Conservation (phyloP, 148 eudicot genomes). For the Simmondsia chinensis region DNA sequence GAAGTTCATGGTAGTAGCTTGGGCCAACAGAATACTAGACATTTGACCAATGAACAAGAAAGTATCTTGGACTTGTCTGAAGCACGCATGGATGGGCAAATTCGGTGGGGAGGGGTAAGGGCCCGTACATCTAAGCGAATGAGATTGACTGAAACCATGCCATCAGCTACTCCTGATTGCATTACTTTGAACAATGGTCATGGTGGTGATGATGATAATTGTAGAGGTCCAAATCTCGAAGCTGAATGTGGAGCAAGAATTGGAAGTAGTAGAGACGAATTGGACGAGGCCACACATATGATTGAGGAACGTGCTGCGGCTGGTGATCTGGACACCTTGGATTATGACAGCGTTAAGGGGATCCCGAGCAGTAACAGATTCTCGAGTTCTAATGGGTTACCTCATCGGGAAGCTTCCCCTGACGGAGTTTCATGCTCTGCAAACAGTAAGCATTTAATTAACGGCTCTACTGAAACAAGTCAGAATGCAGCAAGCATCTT, state of each 20-base stretch:
- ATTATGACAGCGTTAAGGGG: slow-evolving; percentile 10
- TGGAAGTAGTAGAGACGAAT: slow-evolving; percentile 9
- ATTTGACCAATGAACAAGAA: slow-evolving; percentile 14
- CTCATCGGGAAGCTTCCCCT: slow-evolving; percentile 16
- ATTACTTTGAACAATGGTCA: slow-evolving; percentile 16
- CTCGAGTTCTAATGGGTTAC: slow-evolving; percentile 16
- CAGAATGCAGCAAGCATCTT: slow-evolving; percentile 12
- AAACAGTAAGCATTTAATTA: slow-evolving; percentile 11
- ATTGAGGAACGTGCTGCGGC: slow-evolving; percentile 10
- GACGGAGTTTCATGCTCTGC: slow-evolving; percentile 15
- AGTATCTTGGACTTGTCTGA: slow-evolving; percentile 31
- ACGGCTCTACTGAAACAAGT: slow-evolving; percentile 14
- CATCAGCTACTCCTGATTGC: slow-evolving; percentile 22
- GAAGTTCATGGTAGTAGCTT: slow-evolving; percentile 17
- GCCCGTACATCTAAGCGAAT: slow-evolving; percentile 70
- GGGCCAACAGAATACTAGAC: slow-evolving; percentile 6
- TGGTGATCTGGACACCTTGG: slow-evolving; percentile 7
- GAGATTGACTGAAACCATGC: slow-evolving; percentile 25
- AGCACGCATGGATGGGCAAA: slow-evolving; percentile 27
- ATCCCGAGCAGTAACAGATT: slow-evolving; percentile 8
- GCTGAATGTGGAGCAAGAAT: slow-evolving; percentile 8
- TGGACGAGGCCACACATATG: slow-evolving; percentile 12
- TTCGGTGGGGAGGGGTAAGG: slow-evolving; percentile 80
- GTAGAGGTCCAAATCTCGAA: slow-evolving; percentile 14
- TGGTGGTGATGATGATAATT: slow-evolving; percentile 14